These are phyloP conservation scores for Urochloa ruziziensis DNA, from an alignment of 176 grass and related monocot species.

Conservation along the genomic window DNA sequence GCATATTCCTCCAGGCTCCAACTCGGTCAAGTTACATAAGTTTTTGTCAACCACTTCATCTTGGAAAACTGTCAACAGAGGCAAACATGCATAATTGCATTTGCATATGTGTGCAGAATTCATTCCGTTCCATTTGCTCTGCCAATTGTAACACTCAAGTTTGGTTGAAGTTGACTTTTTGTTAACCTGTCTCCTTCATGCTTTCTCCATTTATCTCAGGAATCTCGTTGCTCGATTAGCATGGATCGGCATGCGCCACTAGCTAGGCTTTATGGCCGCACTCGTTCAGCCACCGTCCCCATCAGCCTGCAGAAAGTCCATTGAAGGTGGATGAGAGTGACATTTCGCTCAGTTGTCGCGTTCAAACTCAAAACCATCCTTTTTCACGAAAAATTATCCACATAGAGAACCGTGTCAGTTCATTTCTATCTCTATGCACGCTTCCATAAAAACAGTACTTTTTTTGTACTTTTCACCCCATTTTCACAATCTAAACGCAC, in stretches of 20 bases:
- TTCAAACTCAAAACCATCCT: no score
- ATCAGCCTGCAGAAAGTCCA: background rate
- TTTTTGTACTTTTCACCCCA: no score
- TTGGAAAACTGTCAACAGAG: background rate
- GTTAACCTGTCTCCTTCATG: background rate
- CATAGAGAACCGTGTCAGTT: no score
- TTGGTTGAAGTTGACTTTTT: background rate
- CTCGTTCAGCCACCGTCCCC: background rate
- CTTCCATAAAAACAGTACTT: no score
- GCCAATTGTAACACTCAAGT: background rate
- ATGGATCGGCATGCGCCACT: background rate
- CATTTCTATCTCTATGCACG: no score
- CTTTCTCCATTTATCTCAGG: background rate
- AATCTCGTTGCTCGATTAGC: background rate
- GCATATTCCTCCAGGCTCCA: no score
- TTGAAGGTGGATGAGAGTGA: background rate
- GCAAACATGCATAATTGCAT: no score
- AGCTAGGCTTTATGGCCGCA: background rate
- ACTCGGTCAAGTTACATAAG: background rate
- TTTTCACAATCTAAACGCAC: no score
- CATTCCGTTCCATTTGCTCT: no score
- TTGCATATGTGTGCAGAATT: background rate
- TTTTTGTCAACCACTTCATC: background rate
- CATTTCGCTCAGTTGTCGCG: background rate
- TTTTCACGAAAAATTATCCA: no score